A percentile compares a stretch with the other conserved stretches of the same genome.
Conservation (phyloP, 306 rosid genomes). For the Cajanus cajan region DNA sequence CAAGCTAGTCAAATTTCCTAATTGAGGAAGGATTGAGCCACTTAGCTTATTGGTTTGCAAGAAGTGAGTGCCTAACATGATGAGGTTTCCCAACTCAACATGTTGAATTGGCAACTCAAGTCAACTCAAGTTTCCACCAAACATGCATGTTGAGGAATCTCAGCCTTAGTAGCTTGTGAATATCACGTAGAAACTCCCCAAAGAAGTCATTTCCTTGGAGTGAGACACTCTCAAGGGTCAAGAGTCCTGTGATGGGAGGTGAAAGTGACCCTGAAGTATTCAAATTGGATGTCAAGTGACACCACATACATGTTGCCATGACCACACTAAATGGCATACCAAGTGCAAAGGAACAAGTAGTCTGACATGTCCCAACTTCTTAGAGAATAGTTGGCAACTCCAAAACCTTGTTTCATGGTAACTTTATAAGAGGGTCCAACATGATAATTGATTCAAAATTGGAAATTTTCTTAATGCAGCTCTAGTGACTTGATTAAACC, state of each 20-base stretch:
- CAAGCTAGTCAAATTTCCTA: conserved; percentile 68
- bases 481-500: conserved; percentile 18
- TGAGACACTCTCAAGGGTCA: conserved; percentile 45
- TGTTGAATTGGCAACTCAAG: no score
- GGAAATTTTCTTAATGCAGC: conserved; percentile 26
- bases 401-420: conserved; percentile 58
- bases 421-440: conserved; percentile 27
- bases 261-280: conserved; percentile 66
- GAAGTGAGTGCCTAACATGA: conserved; percentile 63
- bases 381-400: conserved; percentile 40
- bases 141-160: conserved; percentile 72
- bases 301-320: conserved; percentile 39
- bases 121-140: conserved; percentile 60
- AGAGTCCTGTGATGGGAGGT: conserved; percentile 50
- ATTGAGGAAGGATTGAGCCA: conserved; percentile 58
- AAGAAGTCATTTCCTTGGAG: conserved; percentile 52
- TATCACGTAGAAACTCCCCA: conserved; percentile 46
- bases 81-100: conserved; percentile 62
- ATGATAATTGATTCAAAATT: conserved; percentile 24
- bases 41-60: conserved; percentile 75
- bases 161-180: conserved; percentile 48
- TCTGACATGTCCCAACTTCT: conserved; percentile 57
- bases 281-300: conserved; percentile 60
- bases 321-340: conserved; percentile 74
- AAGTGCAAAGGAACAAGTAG: conserved; percentile 56